phyloP scores from a whole-genome alignment of 2,329 filamentous ascomycete genomes.

The Ascochyta pisi region DNA sequence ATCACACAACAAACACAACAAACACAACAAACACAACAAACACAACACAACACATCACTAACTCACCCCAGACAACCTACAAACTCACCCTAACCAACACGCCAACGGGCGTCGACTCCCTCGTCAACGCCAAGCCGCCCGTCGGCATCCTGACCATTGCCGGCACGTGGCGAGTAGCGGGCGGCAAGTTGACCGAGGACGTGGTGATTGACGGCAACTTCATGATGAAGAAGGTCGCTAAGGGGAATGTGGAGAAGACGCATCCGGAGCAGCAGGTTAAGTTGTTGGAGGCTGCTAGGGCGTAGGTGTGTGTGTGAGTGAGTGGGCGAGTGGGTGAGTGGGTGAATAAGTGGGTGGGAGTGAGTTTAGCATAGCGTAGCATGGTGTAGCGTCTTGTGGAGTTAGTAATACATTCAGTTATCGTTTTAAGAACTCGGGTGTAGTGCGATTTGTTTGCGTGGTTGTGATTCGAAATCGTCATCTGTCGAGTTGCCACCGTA shows the following conservation, averaged over 20 bases:
- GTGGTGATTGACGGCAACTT: conserved; percentile 53
- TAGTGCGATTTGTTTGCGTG: no score
- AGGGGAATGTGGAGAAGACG: conserved; percentile 51
- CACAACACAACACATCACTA: not conserved
- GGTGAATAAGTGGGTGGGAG: no score
- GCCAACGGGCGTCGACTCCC: conserved; percentile 42
- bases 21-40: no score
- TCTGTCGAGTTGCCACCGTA: no score
- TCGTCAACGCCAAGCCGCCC: conserved; percentile 50
- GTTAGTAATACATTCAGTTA: no score
- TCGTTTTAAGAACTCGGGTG: no score
- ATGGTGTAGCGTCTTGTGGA: no score
- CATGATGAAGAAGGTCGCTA: conserved; percentile 53
- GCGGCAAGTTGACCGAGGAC: conserved; percentile 45
- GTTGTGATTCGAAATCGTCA: no score
- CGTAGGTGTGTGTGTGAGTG: not conserved
- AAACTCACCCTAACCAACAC: conserved; percentile 51
- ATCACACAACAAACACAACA: not conserved
- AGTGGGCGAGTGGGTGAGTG: no score
- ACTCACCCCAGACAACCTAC: conserved; percentile 46
- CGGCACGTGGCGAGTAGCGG: conserved; percentile 47
- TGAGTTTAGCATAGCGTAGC: no score
- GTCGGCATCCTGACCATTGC: conserved; percentile 49
- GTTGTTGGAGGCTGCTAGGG: conserved; percentile 40
- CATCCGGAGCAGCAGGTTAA: conserved; percentile 48